Percentiles rank a stretch among this genome's conserved stretches.
phyloP scores from a whole-genome alignment of 108 stramenopile species.

The Fistulifera pelliculosa region DNA sequence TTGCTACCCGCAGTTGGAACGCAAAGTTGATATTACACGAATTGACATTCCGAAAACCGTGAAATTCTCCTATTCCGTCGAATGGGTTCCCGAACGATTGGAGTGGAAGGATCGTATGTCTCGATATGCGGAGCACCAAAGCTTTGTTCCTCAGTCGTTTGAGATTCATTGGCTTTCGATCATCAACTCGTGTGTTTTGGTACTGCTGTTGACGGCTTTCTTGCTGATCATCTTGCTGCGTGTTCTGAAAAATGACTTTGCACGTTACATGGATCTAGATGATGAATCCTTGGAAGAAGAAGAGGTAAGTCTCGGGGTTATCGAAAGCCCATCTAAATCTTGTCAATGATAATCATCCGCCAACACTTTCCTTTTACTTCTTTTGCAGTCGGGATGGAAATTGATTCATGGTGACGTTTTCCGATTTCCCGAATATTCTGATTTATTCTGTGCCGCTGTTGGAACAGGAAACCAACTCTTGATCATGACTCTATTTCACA shows the following conservation, averaged over 20 bases:
- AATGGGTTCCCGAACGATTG: constrained; percentile 79
- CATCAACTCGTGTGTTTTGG: constrained; percentile 96
- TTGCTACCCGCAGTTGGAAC: constrained; percentile 29
- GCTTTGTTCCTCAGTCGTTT: constrained; percentile 78
- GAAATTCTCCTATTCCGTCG: constrained; percentile 89
- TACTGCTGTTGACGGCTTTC: constrained; percentile 92
- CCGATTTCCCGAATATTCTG: constrained; percentile 77
- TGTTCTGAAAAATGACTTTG: constrained; percentile 95
- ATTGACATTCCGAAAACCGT: constrained; percentile 52
- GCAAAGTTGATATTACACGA: constrained; percentile 89
- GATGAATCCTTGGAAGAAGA: constrained; percentile 87
- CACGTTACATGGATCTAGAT: constrained; percentile 92
- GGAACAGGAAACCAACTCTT: constrained; percentile 90
- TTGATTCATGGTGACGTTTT: constrained; percentile 97
- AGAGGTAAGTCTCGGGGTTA: constrained; percentile 44
- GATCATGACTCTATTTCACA: constrained; percentile 65
- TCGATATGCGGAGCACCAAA: constrained; percentile 62
- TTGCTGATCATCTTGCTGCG: constrained; percentile 92
- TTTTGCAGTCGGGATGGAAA: constrained; percentile 92
- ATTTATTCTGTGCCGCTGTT: constrained; percentile 78
- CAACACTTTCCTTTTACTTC: neutral
- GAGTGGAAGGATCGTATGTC: constrained; percentile 86
- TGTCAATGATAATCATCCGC: neutral
- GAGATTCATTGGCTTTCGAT: constrained; percentile 98
- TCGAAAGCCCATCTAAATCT: constrained; percentile 1